Conservation (phyloP, 495 filamentous ascomycete species). For the Cryomyces minteri region DNA sequence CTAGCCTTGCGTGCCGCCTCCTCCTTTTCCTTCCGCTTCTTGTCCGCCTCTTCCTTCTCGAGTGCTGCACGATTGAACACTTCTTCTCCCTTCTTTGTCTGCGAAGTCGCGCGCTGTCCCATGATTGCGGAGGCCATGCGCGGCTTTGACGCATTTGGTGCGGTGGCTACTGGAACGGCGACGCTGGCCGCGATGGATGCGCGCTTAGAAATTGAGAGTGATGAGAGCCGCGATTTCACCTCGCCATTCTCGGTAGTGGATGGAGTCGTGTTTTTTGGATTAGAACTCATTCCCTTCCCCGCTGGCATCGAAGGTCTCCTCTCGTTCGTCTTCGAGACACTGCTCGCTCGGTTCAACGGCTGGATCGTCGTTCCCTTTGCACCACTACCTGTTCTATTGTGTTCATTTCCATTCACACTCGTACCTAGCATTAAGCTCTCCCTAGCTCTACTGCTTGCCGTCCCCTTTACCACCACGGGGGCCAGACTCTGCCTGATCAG, state of each 20-base stretch:
- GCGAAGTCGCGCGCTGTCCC: conserved; percentile 23
- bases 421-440: conserved; percentile 21
- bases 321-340: neutral
- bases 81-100: conserved; percentile 36
- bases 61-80: conserved; percentile 37
- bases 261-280: neutral
- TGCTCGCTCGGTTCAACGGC: neutral
- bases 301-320: neutral
- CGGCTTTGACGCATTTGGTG: neutral
- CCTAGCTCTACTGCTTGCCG: conserved; percentile 37
- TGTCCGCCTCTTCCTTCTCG: conserved; percentile 29
- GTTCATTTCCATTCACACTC: conserved; percentile 1
- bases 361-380: neutral
- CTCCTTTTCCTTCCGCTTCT: conserved; percentile 35
- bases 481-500: conserved; percentile 25
- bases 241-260: neutral
- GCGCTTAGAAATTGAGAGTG: neutral
- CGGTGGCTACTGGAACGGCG: neutral
- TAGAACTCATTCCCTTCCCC: neutral
- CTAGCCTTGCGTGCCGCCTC: conserved; percentile 36
- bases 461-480: conserved; percentile 22
- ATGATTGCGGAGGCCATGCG: neutral
- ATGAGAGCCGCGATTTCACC: neutral
- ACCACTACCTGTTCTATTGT: neutral
- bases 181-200: too few relatives aligned